A percentile compares a stretch with the other conserved stretches of the same genome.
Evolutionary conservation across 2,329 filamentous ascomycete genomes (phyloP).

Genomic region (Pseudocercospora vitis): DNA sequence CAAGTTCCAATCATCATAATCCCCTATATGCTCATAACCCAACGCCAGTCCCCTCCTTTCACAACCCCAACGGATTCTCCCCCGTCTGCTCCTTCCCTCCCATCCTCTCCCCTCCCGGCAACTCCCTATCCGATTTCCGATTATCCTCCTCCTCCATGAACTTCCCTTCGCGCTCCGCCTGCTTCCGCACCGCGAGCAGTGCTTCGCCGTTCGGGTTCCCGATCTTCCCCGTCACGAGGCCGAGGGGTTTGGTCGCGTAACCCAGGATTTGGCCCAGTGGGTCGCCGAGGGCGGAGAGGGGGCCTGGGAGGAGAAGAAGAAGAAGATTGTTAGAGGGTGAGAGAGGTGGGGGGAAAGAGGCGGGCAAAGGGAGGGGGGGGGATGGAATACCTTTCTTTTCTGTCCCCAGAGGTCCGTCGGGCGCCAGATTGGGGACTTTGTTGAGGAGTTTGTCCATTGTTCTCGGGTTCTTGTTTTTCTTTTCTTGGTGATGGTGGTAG

Average conservation of each 20-base stretch:
- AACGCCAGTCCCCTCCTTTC: background rate
- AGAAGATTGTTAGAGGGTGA: background rate
- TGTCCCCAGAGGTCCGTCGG: slow-evolving; percentile 30
- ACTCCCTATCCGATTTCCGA: slow-evolving; percentile 27
- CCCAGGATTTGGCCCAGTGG: slow-evolving; percentile 38
- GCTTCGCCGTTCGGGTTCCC: slow-evolving; percentile 36
- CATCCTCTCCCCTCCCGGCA: slow-evolving; percentile 35
- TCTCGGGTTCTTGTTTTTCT: background rate
- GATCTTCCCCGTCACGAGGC: slow-evolving; percentile 33
- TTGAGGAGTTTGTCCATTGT: slow-evolving; percentile 21
- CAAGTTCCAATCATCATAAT: no score
- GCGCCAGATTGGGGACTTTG: slow-evolving; percentile 30
- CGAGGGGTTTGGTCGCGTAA: slow-evolving; percentile 35
- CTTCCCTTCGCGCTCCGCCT: slow-evolving; percentile 29
- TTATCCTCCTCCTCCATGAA: slow-evolving; percentile 28
- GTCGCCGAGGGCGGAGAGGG: slow-evolving; percentile 37
- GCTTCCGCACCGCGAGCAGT: slow-evolving; percentile 27
- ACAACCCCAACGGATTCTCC: slow-evolving; percentile 40
- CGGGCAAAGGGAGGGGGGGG: background rate
- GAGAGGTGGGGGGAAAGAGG: background rate
- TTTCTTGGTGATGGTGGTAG: no score
- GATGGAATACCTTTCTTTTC: slow-evolving; percentile 25
- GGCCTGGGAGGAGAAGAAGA: slow-evolving; percentile 23
- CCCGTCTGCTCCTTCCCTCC: slow-evolving; percentile 40
- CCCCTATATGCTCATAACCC: background rate